A percentile compares a stretch with the other conserved stretches of the same genome.
Conservation (phyloP, 2,329 filamentous ascomycete species). For the Penicillium brevicompactum region DNA sequence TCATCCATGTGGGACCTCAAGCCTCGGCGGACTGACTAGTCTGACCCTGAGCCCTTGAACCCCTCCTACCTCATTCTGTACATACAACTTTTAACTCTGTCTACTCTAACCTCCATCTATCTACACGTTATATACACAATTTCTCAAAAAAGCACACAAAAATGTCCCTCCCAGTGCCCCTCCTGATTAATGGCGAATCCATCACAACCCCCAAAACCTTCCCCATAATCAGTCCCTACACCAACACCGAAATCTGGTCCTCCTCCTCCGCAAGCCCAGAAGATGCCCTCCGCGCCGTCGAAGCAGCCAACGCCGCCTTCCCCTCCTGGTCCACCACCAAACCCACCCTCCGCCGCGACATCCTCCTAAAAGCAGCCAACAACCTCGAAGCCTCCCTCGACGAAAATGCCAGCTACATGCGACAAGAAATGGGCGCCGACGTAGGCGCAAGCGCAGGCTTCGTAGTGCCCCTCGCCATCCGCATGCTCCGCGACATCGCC, state of each 20-base stretch:
- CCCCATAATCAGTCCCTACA: conserved; percentile 57
- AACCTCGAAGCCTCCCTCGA: conserved; percentile 48
- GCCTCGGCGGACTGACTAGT: not conserved
- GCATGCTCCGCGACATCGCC: conserved; percentile 53
- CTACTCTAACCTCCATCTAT: not conserved
- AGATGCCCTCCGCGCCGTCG: conserved; percentile 48
- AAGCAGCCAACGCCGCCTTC: conserved; percentile 66
- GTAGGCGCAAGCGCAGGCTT: conserved; percentile 34
- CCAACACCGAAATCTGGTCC: conserved; percentile 55
- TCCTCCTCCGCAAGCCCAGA: conserved; percentile 54
- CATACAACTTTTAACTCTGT: not conserved
- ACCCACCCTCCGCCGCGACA: conserved; percentile 63
- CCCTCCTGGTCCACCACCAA: conserved; percentile 66
- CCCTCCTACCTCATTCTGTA: not conserved
- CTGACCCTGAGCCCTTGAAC: not conserved
- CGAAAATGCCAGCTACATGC: conserved; percentile 62
- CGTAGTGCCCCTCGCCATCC: conserved; percentile 33
- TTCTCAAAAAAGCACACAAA: not conserved
- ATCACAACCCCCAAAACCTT: conserved; percentile 33
- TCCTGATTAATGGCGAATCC: conserved; percentile 43
- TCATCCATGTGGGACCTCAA: not conserved
- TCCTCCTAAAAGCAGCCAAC: conserved; percentile 70
- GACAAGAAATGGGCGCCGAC: conserved; percentile 56
- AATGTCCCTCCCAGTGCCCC: conserved; percentile 27
- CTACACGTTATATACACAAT: not conserved